phyloP scores from a whole-genome alignment of 2,329 filamentous ascomycete genomes.

The Talaromyces sp. region DNA sequence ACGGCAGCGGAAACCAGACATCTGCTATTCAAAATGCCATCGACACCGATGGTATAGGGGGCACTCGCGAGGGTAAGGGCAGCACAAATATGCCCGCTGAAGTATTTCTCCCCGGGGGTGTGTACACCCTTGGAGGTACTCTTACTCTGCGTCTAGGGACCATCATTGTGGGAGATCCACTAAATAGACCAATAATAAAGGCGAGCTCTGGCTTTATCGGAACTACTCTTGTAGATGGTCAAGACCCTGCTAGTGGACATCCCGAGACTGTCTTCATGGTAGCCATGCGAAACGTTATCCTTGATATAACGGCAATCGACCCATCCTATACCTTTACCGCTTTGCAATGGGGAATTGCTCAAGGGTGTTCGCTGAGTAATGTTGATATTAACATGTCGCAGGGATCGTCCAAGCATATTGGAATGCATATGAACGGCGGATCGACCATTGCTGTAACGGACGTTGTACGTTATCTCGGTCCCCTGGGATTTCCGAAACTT shows the following conservation, averaged over 20 bases:
- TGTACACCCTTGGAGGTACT: constrained; percentile 23
- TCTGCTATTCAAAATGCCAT: constrained; percentile 18
- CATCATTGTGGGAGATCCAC: constrained; percentile 35
- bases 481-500: rapidly evolving
- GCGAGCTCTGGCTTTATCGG: constrained; percentile 49
- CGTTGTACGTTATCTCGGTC: constrained; percentile 22
- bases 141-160: constrained; percentile 31
- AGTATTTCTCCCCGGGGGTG: constrained; percentile 28
- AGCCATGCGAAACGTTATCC: constrained; percentile 34
- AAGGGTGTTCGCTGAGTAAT: constrained; percentile 37
- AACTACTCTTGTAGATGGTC: constrained; percentile 52
- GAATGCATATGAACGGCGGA: constrained; percentile 23
- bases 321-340: constrained; percentile 25
- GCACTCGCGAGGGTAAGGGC: constrained; percentile 16
- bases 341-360: constrained; percentile 37
- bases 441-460: constrained; percentile 16
- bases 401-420: constrained; percentile 29
- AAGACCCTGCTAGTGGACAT: constrained; percentile 27
- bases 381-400: constrained; percentile 35
- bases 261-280: constrained; percentile 33
- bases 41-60: constrained; percentile 17
- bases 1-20: constrained; percentile 16
- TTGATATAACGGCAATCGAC: constrained; percentile 33
- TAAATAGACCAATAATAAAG: constrained; percentile 47
- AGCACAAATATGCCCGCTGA: constrained; percentile 24